A percentile compares a stretch with the other conserved stretches of the same genome.
phyloP scores from a whole-genome alignment of 2,329 filamentous ascomycete genomes.

The Lachnellula cervina region DNA sequence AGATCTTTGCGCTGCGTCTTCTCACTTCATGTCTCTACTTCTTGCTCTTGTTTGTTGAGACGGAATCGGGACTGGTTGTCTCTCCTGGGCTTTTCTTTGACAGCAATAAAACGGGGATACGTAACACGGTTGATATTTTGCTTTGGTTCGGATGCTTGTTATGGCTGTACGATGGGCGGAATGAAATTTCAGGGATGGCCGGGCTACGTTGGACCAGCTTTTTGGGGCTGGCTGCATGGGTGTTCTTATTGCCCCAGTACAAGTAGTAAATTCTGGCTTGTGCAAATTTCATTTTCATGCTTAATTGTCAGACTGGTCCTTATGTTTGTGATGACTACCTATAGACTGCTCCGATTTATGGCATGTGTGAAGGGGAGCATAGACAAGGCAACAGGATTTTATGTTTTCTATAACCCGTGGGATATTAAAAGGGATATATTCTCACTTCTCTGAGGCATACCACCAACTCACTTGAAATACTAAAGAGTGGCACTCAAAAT shows the following conservation, averaged over 20 bases:
- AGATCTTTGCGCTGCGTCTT: conserved; percentile 5
- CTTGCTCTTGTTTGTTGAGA: neutral
- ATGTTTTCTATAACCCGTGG: no score
- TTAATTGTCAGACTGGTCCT: no score
- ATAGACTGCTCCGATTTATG: no score
- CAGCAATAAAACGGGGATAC: neutral
- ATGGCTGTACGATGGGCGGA: conserved; percentile 5
- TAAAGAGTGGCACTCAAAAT: no score
- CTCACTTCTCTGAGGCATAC: no score
- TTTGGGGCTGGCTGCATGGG: neutral
- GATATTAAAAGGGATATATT: no score
- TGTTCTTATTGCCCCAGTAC: neutral
- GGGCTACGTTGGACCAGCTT: neutral
- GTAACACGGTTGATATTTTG: neutral
- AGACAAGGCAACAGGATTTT: no score
- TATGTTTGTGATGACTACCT: no score
- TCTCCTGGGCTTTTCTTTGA: neutral
- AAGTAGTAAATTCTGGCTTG: neutral
- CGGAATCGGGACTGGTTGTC: neutral
- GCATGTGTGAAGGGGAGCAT: no score
- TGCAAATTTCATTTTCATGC: neutral
- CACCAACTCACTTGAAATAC: no score
- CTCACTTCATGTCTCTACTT: neutral
- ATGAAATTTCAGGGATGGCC: neutral
- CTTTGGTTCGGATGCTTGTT: neutral